phyloP scores from a whole-genome alignment of 305 asterid species.

The Plantago lanceolata region DNA sequence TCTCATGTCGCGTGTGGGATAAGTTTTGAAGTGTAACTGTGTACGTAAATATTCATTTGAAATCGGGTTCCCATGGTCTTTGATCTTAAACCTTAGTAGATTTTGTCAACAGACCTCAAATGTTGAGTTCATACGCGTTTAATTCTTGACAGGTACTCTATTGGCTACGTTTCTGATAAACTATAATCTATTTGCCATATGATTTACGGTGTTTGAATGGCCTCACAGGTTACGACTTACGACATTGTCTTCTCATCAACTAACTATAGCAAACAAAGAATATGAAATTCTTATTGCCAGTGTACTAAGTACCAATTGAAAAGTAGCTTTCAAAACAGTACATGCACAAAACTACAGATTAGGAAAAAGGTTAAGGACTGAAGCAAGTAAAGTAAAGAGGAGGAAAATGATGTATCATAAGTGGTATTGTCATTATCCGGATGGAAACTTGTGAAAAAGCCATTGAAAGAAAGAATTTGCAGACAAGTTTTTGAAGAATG shows the following conservation, averaged over 20 bases:
- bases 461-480: slow-evolving; percentile 30
- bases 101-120: no score
- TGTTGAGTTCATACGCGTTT: no score
- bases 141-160: no score
- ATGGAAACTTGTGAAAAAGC: slow-evolving; percentile 29
- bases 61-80: no score
- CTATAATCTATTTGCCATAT: no score
- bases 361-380: background rate
- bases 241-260: no score
- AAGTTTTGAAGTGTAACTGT: background rate
- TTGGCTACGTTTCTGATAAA: no score
- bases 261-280: background rate
- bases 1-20: background rate
- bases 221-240: no score
- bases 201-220: no score
- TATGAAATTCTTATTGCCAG: background rate
- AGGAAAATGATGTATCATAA: slow-evolving; percentile 21
- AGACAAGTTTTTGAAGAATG: slow-evolving; percentile 20
- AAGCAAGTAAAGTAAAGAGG: background rate
- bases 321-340: background rate
- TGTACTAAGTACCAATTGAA: background rate
- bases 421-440: slow-evolving; percentile 26
- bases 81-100: no score
- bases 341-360: slow-evolving; percentile 11
- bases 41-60: background rate